Base-by-base conservation (phyloP, 805 yeast genomes). In the Lipomyces spencermartinsiae region DNA sequence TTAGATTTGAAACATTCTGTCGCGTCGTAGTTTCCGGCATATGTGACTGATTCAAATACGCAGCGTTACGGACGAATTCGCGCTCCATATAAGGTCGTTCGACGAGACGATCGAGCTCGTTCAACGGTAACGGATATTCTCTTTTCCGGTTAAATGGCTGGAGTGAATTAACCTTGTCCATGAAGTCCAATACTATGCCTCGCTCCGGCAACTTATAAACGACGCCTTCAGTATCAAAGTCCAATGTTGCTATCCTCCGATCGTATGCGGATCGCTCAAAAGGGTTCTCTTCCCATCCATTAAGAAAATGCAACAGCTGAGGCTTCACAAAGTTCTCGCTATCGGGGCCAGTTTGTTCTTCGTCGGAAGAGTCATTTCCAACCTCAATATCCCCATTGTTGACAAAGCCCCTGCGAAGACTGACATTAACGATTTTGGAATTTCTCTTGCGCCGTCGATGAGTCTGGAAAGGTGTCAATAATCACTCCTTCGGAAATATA, bases 131-230 rank as follows among this genome's bases (percentile, higher is more conserved):
- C 14, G 65, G 63, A 5, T 19, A 25, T 9, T 56, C 29, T 7
- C 54, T 49, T 31, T 16, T 31, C 16, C 68, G 59, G 16, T n/a
- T 37, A 56, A 59, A 62, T 9, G 66, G 70, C 49, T 43, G 49
- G 19, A 68, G 49, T n/a, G 69, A 58, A 43, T 83, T 83, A 3
- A 86, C 85, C 35, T 84, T 86, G 25, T 84, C 84, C 43, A 89
- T 76, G 74, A 92, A 92, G 76, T 91, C 94, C 39, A 91, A 78
- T 55, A 89, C 78, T 5, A 92, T 83, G 73, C 89, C 88, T 56
- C 83, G 83, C 70, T 90, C 95, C 1, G 92, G 90, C 4, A 92
- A 76, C 65, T 89, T 80, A 77, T 87, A 89, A 0, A 91, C 82
- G 46, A 85, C 82, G 46, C 86, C 83, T 43, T 80, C 80, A 22